Evolutionary conservation across 345 rosid species (phyloP).

Genomic region (Turnera subulata): DNA sequence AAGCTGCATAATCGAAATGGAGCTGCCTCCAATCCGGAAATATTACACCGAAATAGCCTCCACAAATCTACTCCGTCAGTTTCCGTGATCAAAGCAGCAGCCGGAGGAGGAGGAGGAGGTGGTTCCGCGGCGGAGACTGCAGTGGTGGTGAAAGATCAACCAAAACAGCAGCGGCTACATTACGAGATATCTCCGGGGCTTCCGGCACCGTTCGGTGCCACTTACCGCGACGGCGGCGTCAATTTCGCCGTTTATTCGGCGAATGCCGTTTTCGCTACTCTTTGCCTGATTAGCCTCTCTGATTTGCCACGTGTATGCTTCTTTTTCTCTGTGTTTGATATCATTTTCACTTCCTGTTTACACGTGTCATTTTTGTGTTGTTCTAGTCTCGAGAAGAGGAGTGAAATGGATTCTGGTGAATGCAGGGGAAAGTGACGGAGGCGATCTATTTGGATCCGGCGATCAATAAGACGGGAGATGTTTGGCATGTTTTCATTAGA

Average conservation of each 20-base stretch:
- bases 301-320: conserved; percentile 61
- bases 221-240: conserved; percentile 61
- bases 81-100: not conserved
- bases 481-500: conserved; percentile 77
- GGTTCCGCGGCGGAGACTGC: conserved; percentile 37
- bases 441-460: conserved; percentile 64
- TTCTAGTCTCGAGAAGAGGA: too few relatives aligned
- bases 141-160: conserved; percentile 39
- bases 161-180: conserved; percentile 20
- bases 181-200: conserved; percentile 49
- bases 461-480: conserved; percentile 67
- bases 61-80: too few relatives aligned
- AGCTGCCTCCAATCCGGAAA: too few relatives aligned
- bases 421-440: conserved; percentile 71
- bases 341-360: not conserved
- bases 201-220: conserved; percentile 81
- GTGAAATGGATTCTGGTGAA: not conserved
- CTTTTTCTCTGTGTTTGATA: not conserved
- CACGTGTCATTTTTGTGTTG: too few relatives aligned
- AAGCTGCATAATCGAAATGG: too few relatives aligned
- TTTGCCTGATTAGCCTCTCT: conserved; percentile 56
- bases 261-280: conserved; percentile 67
- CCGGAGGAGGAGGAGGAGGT: conserved; percentile 26
- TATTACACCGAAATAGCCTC: too few relatives aligned
- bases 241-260: conserved; percentile 77